phyloP scores from a whole-genome alignment of 176 grass and related monocot genomes.

The Zoysia japonica region DNA sequence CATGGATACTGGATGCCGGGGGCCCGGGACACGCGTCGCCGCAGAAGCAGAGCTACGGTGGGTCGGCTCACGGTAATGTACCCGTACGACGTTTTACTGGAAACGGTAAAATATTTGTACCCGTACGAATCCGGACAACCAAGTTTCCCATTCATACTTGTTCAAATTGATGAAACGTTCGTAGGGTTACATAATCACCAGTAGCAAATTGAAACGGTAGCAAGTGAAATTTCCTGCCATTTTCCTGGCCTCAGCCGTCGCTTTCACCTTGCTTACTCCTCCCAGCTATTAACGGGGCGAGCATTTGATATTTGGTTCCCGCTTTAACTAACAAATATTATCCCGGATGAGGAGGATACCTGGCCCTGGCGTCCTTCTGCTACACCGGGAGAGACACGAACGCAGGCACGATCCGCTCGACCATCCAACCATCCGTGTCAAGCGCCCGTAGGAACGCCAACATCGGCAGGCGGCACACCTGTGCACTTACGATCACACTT shows the following conservation, averaged over 20 bases:
- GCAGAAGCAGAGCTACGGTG: background rate
- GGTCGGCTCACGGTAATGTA: background rate
- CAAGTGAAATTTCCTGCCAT: background rate
- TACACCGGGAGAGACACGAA: conserved; percentile 3
- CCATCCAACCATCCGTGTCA: background rate
- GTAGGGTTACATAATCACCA: background rate
- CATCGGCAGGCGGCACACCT: conserved; percentile 28
- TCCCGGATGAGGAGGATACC: background rate
- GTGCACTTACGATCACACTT: background rate
- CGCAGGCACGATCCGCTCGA: background rate
- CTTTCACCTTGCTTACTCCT: background rate
- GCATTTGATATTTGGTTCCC: conserved; percentile 25
- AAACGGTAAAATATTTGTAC: background rate
- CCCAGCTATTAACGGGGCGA: background rate
- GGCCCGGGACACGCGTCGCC: conserved; percentile 6
- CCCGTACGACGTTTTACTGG: background rate
- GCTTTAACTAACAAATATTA: conserved; percentile 39
- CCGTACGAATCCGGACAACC: background rate
- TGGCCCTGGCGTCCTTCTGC: background rate
- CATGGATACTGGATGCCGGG: conserved; percentile 21
- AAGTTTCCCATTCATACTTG: background rate
- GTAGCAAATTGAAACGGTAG: background rate
- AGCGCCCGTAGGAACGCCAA: background rate
- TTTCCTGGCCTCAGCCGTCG: background rate
- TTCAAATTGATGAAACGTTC: background rate